Conservation (phyloP, 768 basidiomycete species). For the Phylloporus scabripes region DNA sequence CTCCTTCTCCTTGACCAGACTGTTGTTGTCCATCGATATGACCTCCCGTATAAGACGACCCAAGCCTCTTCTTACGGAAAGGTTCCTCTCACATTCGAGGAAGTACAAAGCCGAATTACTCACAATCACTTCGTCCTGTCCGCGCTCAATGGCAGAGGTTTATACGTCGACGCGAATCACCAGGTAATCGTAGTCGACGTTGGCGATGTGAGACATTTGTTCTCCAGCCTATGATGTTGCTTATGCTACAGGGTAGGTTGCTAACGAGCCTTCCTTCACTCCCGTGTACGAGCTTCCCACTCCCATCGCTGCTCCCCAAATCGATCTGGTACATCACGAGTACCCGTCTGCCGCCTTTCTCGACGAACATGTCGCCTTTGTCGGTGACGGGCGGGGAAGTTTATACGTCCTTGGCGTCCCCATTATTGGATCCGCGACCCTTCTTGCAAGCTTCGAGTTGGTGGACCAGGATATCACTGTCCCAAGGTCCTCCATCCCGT, state of each 20-base stretch:
- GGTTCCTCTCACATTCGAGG: conserved; percentile 65
- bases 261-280: conserved; percentile 46
- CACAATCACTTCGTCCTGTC: conserved; percentile 73
- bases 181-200: conserved; percentile 57
- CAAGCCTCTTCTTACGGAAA: conserved; percentile 54
- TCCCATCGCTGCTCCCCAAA: conserved; percentile 40
- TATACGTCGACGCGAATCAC: conserved; percentile 65
- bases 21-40: conserved; percentile 47
- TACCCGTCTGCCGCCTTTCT: conserved; percentile 70
- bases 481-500: conserved; percentile 32
- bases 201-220: conserved; percentile 44
- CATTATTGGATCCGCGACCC: conserved; percentile 34
- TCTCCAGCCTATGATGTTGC: background rate
- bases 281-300: conserved; percentile 57
- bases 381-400: conserved; percentile 67
- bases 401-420: conserved; percentile 55
- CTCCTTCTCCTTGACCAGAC: conserved; percentile 58
- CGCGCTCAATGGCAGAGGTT: conserved; percentile 39
- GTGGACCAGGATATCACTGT: conserved; percentile 12
- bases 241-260: conserved; percentile 37
- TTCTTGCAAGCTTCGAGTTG: conserved; percentile 52
- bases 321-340: conserved; percentile 47
- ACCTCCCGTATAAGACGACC: conserved; percentile 41
- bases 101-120: conserved; percentile 77
- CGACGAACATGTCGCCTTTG: conserved; percentile 42